Evolutionary conservation across 176 grass and related monocot species (phyloP).

Genomic region (Oryza meridionalis): DNA sequence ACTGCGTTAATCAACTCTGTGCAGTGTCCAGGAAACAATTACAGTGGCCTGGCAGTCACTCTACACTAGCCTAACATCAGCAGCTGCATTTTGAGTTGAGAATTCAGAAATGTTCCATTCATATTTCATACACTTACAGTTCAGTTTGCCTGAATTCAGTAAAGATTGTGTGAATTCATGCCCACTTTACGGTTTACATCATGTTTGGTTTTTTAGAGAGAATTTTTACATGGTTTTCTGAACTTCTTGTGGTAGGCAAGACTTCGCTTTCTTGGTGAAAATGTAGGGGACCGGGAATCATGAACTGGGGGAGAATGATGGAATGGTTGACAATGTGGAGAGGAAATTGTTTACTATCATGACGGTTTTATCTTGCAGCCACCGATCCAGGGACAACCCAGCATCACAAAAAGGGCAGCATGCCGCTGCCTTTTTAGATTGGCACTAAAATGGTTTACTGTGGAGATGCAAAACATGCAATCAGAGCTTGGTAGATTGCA

Average conservation of each 20-base stretch:
- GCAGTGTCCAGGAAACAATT: neutral
- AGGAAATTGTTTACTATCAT: constrained; percentile 35
- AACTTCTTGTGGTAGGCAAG: neutral
- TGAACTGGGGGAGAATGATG: constrained; percentile 31
- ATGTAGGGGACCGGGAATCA: constrained; percentile 30
- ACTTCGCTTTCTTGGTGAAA: constrained; percentile 7
- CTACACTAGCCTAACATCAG: neutral
- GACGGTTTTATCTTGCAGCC: constrained; percentile 34
- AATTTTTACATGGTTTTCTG: neutral
- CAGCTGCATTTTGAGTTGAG: neutral
- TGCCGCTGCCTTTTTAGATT: constrained; percentile 17
- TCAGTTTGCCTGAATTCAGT: neutral
- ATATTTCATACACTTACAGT: neutral
- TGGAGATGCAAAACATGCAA: neutral
- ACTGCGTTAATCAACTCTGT: constrained; percentile 15
- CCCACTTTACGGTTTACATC: neutral
- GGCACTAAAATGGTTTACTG: neutral
- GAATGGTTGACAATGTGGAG: constrained; percentile 38
- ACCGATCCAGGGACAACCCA: constrained; percentile 45
- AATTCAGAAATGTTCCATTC: neutral
- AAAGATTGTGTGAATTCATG: neutral
- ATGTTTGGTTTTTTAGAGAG: neutral
- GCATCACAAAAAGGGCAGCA: constrained; percentile 34
- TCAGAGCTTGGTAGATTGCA: neutral
- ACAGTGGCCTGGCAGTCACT: neutral